A percentile compares a stretch with the other conserved stretches of the same genome.
Conservation (phyloP, 768 basidiomycete genomes). For the Phaffia australis region DNA sequence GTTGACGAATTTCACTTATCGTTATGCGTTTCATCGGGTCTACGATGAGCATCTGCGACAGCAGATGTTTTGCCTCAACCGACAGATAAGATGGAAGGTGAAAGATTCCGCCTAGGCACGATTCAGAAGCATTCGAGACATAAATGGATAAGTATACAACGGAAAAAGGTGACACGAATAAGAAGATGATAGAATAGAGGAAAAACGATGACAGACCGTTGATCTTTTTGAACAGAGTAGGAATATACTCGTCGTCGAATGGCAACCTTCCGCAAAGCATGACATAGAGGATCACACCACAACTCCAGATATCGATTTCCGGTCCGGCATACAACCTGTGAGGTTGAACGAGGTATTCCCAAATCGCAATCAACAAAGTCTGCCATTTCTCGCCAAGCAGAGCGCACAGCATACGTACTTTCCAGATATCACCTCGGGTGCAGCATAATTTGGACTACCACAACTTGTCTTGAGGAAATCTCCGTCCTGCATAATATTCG, state of each 20-base stretch:
- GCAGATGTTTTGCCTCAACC: constrained; percentile 62
- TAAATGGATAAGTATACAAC: constrained; percentile 17
- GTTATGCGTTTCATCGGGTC: constrained; percentile 94
- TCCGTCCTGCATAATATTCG: constrained; percentile 90
- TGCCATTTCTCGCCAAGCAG: too few relatives aligned
- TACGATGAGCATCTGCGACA: constrained; percentile 79
- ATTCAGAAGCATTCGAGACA: background rate
- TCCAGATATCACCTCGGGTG: constrained; percentile 93
- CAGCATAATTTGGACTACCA: constrained; percentile 96
- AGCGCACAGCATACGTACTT: constrained; percentile 41
- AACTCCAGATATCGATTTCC: constrained; percentile 98
- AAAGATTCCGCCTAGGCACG: constrained; percentile 62
- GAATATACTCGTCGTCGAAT: constrained; percentile 95
- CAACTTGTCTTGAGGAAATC: constrained; percentile 96
- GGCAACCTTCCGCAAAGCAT: constrained; percentile 92
- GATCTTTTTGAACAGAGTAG: constrained; percentile 85
- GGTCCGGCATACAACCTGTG: constrained; percentile 75
- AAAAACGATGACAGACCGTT: constrained; percentile 44
- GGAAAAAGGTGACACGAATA: constrained; percentile 38
- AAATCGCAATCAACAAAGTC: too few relatives aligned
- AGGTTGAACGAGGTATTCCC: background rate
- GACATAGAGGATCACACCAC: constrained; percentile 96
- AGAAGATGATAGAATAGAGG: background rate
- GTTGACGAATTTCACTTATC: constrained; percentile 75
- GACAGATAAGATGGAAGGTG: constrained; percentile 74